Base-by-base conservation (phyloP, 805 yeast genomes). In the Zygoascus bituminiphila region DNA sequence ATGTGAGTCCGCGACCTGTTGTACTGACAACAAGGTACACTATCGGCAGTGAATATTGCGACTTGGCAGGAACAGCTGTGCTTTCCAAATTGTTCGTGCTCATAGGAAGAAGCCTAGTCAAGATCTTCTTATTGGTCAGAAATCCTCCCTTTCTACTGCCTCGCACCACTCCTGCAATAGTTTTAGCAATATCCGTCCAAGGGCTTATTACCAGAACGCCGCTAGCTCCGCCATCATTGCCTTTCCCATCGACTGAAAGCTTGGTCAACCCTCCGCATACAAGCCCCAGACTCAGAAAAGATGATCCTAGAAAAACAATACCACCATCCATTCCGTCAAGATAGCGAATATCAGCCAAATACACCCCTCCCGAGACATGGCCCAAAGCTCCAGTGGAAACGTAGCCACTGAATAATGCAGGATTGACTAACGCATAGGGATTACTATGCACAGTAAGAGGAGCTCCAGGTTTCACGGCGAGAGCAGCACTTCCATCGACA, bases 261-360 rank as follows among this genome's bases (percentile, higher is more conserved):
- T 52, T 58, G 1, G 63, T 58, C 25, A 65, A 42, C 2, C 69
- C 69, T 5, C 62, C 41, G 22, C 44, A 41, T 3, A 56, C 48
- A 9, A 44, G 41, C 4, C 49, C 50, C 2, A 35, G 24, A 26
- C 19, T 46, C 40, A 6, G 14, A 17, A 24, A 29, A 6, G 20
- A 42, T 15, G n/a, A 42, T 17, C 33, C 45, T 2, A 38, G 26
- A 23, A 25, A 45, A 6, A 54, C 62, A 3, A 55, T 26, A 12
- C 64, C 69, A 10, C 69, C 69, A 20, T 63, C 63, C 70, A 66
- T 66, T 10, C 68, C 66, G 14, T 64, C 69, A 5, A 66, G 53
- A 44, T 48, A 66, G 20, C 68, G 47, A 8, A 60, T 49, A 42
- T 66, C 70, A 17, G 57, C 44, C 8, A 64, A 50, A 12, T 63